These are phyloP conservation scores for Gomphus bonarii DNA, from an alignment of 1,284 basidiomycete species.

Conservation along the genomic window DNA sequence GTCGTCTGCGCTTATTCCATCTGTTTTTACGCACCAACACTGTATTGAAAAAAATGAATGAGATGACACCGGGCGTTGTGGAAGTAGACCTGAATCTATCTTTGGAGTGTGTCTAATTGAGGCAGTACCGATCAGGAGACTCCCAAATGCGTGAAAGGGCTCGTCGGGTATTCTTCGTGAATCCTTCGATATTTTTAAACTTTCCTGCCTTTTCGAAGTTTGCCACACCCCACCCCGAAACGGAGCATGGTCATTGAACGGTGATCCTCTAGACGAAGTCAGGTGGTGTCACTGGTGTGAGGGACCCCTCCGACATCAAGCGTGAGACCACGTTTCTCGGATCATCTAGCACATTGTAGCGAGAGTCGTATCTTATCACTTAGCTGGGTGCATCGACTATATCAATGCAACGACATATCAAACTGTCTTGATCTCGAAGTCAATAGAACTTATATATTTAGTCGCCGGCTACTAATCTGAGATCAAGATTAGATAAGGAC, in stretches of 20 bases:
- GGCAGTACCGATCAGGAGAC: background rate
- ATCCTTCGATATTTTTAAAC: background rate
- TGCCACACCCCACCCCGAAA: background rate
- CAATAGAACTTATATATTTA: background rate
- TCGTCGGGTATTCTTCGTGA: background rate
- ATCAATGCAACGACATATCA: background rate
- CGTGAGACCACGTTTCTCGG: background rate
- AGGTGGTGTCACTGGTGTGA: too few species aligned
- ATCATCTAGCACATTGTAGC: background rate
- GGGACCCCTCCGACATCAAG: background rate
- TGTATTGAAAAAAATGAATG: background rate
- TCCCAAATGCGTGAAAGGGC: too few species aligned
- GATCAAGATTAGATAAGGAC: slow-evolving; percentile 2
- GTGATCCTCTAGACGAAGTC: background rate
- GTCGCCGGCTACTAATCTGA: background rate
- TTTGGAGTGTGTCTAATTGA: background rate
- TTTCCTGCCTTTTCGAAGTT: background rate
- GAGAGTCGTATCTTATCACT: too few species aligned
- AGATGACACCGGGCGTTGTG: background rate
- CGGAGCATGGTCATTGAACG: background rate
- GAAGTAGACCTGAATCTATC: background rate
- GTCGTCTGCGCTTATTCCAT: background rate
- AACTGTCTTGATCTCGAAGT: background rate
- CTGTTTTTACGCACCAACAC: background rate
- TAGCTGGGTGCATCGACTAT: background rate